phyloP scores from a whole-genome alignment of 306 rosid genomes.

The Elaeagnus macrophylla region DNA sequence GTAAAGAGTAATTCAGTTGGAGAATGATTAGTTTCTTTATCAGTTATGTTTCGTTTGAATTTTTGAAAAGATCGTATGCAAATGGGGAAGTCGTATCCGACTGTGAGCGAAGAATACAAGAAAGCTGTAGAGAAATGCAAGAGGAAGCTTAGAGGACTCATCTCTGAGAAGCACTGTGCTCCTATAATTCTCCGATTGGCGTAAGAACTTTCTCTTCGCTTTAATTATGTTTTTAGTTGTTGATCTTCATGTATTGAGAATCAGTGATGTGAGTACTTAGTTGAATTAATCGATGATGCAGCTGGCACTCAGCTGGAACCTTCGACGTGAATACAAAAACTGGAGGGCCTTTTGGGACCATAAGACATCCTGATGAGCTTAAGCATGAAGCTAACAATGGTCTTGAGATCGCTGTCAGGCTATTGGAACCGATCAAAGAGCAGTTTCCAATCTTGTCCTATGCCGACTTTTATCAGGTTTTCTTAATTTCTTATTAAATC shows the following conservation, averaged over 20 bases:
- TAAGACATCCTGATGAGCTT: constrained; percentile 42
- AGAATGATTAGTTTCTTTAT: not conserved
- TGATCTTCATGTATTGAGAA: not conserved
- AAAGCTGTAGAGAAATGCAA: constrained; percentile 45
- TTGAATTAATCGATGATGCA: constrained; percentile 1
- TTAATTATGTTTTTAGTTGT: not conserved
- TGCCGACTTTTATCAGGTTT: constrained; percentile 52
- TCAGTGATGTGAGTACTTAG: not conserved
- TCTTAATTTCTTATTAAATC: not conserved
- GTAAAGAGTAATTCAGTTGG: too few relatives aligned
- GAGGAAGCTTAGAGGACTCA: constrained; percentile 51
- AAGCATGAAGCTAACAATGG: constrained; percentile 54
- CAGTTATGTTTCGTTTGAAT: not conserved
- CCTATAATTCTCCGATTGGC: constrained; percentile 56
- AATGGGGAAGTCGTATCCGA: not conserved
- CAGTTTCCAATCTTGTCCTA: constrained; percentile 40
- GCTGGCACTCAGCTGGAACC: constrained; percentile 70
- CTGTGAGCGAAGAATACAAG: constrained; percentile 40
- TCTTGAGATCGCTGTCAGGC: constrained; percentile 44
- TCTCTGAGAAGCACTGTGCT: constrained; percentile 54
- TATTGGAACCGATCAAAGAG: constrained; percentile 46
- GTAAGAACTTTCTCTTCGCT: constrained; percentile 15
- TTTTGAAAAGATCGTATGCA: not conserved
- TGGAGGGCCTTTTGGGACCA: constrained; percentile 56
- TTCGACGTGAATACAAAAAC: constrained; percentile 38